phyloP scores from a whole-genome alignment of 2,329 filamentous ascomycete species.

The Fusarium sp. region DNA sequence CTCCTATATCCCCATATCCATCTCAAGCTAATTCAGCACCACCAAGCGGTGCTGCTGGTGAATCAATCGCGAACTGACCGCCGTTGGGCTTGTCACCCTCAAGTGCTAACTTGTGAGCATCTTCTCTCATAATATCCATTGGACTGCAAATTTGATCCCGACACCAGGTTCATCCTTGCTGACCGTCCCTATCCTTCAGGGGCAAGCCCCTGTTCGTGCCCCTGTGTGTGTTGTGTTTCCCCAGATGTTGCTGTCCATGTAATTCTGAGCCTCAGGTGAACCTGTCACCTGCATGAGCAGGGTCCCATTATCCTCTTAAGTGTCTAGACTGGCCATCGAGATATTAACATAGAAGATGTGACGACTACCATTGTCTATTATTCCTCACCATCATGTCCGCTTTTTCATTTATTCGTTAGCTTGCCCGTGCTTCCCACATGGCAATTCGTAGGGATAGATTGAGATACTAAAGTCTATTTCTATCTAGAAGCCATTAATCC shows the following conservation, averaged over 20 bases:
- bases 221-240: constrained; percentile 31
- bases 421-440: constrained; percentile 45
- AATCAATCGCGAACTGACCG: constrained; percentile 22
- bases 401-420: background rate
- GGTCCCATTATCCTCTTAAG: background rate
- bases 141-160: constrained; percentile 5
- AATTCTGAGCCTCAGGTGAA: constrained; percentile 48
- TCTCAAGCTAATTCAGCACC: constrained; percentile 7
- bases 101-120: background rate
- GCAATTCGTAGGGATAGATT: constrained; percentile 31
- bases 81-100: constrained; percentile 3
- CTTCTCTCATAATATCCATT: background rate
- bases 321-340: background rate
- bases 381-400: background rate
- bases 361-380: background rate
- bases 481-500: background rate
- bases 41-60: constrained; percentile 21
- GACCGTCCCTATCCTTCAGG: constrained; percentile 20
- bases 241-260: constrained; percentile 29
- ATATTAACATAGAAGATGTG: background rate
- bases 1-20: constrained; percentile 9
- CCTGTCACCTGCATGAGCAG: constrained; percentile 39
- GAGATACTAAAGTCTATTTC: background rate
- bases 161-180: constrained; percentile 25
- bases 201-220: constrained; percentile 17